Evolutionary conservation across 192 early-diverging fungal species (phyloP).

Genomic region (Rhizoclosmatium sp.): DNA sequence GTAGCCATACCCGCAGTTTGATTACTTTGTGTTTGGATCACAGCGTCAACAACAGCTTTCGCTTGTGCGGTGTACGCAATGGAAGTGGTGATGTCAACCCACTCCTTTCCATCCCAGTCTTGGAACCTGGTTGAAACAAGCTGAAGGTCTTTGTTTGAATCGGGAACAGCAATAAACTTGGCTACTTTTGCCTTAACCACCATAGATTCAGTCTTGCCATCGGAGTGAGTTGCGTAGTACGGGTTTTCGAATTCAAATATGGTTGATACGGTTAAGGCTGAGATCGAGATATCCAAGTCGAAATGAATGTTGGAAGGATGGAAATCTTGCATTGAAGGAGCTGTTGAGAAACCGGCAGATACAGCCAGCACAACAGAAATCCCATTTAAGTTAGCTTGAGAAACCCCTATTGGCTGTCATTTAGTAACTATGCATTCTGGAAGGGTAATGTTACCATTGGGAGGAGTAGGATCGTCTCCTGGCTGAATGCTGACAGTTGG

Average conservation of each 20-base stretch:
- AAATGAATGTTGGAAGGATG: slow-evolving; percentile 12
- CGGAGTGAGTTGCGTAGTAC: not conserved
- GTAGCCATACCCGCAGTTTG: slow-evolving; percentile 21
- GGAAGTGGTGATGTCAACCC: slow-evolving; percentile 15
- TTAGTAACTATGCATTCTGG: not conserved
- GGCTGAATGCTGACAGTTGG: not conserved
- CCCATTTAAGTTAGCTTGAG: slow-evolving; percentile 18
- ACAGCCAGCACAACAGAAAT: slow-evolving; percentile 1
- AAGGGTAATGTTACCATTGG: not conserved
- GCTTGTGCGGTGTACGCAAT: slow-evolving; percentile 24
- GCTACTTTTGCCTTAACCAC: slow-evolving; percentile 31
- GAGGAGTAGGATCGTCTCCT: slow-evolving; percentile 27
- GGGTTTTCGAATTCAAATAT: slow-evolving; percentile 23
- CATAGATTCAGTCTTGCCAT: slow-evolving; percentile 4
- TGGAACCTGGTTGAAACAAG: slow-evolving; percentile 23
- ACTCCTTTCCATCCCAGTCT: slow-evolving; percentile 13
- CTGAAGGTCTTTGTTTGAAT: not conserved
- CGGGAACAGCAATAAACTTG: slow-evolving; percentile 15
- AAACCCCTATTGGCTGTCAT: not conserved
- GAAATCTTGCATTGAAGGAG: slow-evolving; percentile 6
- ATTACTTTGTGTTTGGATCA: not conserved
- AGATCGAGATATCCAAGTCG: slow-evolving; percentile 2
- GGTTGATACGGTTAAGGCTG: not conserved
- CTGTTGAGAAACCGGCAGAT: slow-evolving; percentile 18
- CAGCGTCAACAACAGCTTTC: slow-evolving; percentile 22